Base-by-base conservation (phyloP, 2,329 filamentous ascomycete genomes). In the Pyrenochaeta sp. region DNA sequence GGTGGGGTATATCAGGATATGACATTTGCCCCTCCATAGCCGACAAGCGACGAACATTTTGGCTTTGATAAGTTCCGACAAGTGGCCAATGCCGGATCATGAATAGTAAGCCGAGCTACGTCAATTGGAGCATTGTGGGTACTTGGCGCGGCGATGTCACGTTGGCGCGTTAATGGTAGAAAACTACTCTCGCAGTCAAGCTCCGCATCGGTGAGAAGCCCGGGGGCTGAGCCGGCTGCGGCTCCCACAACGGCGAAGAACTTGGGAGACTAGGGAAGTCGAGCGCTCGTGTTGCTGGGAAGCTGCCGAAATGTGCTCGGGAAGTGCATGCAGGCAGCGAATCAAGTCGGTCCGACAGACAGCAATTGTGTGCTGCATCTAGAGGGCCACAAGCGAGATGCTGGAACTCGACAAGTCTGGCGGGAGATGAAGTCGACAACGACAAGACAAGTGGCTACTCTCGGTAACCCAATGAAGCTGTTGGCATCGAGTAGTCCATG, bases 11-110 rank as follows among this genome's bases (percentile, higher is more conserved):
- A 40, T 41, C 35, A 51, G 44, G 46, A 43, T 33, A 57, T 53
- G 60, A 56, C 56, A 56, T 50, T 20, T 51, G 56, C 56, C 49
- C 57, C 58, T 61, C 54, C 31, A 42, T 29, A 31, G 35, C 44
- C 58, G 48, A 47, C 29, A 29, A 40, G 51, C 61, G 61, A 60
- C 54, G 54, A 51, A 37, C 42, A 48, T 37, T 48, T 49, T 65
- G 61, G 57, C 39, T 53, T 32, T 42, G 41, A 35, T 40, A 31
- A 20, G 32, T 33, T 43, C 35, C 52, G 40, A 49, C 40, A 20
- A 42, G 46, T 36, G 67, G 59, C 69, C 69, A 73, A 73, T 73
- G 51, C 55, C 35, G 49, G 33, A 36, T 37, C 40, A 30, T 31
- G 45, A 51, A 54, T 63, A 64, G 40, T 43, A 58, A 61, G 61